Conservation (phyloP, 2,329 filamentous ascomycete genomes). For the Fusarium verrucosum region DNA sequence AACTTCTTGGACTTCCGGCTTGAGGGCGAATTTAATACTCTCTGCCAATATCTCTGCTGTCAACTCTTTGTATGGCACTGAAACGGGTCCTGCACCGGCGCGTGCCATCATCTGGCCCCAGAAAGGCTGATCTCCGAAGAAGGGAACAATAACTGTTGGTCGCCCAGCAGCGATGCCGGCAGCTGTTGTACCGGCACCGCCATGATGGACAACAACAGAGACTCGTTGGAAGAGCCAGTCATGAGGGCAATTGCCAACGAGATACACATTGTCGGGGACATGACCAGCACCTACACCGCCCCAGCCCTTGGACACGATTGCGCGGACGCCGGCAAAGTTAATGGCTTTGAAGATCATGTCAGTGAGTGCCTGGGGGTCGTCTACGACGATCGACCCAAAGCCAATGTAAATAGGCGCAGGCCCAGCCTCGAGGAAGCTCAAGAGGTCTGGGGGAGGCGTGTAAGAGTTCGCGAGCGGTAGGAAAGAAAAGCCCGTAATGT, state of each 20-base stretch:
- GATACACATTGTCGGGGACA: conserved; percentile 61
- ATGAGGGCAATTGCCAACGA: conserved; percentile 72
- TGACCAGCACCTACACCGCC: conserved; percentile 64
- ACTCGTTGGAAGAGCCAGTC: conserved; percentile 72
- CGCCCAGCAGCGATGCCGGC: conserved; percentile 67
- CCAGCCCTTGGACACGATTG: conserved; percentile 72
- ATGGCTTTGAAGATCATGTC: conserved; percentile 68
- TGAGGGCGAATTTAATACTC: conserved; percentile 62
- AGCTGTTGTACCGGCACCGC: conserved; percentile 72
- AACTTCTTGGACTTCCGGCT: conserved; percentile 55
- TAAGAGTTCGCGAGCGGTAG: conserved; percentile 62
- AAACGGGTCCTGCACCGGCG: conserved; percentile 68
- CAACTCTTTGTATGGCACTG: conserved; percentile 66
- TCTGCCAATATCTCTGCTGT: conserved; percentile 64
- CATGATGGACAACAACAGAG: conserved; percentile 69
- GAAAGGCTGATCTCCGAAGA: conserved; percentile 73
- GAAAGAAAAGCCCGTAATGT: conserved; percentile 71
- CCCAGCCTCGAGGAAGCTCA: conserved; percentile 63
- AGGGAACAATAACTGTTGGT: conserved; percentile 72
- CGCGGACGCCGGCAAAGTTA: conserved; percentile 64
- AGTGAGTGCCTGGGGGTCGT: conserved; percentile 67
- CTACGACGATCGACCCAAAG: conserved; percentile 73
- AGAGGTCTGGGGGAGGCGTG: conserved; percentile 63
- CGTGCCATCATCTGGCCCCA: conserved; percentile 71
- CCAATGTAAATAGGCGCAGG: conserved; percentile 72